Base-by-base conservation (phyloP, 2,329 filamentous ascomycete genomes). In the Teratosphaeria pseudoeucalypti region DNA sequence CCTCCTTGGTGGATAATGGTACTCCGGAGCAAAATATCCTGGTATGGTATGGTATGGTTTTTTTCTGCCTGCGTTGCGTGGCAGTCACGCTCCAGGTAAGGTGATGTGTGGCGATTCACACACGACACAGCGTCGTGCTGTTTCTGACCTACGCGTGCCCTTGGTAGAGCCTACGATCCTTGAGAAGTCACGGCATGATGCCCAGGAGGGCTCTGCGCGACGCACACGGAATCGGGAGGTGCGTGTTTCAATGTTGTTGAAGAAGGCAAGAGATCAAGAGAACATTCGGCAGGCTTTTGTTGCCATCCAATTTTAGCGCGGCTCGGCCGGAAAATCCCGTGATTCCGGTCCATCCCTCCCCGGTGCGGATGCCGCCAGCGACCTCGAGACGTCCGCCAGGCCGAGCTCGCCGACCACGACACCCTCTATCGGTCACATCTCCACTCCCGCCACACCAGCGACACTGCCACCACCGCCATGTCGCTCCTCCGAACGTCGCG, bases 401-500 rank as follows among this genome's bases (percentile, higher is more conserved):
- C 53, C 53, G 34, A 54, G 53, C 53, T 54, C 16, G 9, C 27
- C 26, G 6, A 19, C 29, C 29, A 55, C 53, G 52, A 29, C 26
- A 58, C 39, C 23, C 54, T 55, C 56, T 43, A n/a, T 2, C 61
- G 55, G 12, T 55, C 37, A 58, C 37, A 49, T 56, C 56, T 58
- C 56, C 56, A 37, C 58, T 58, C 57, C 34, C 55, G 16, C 54
- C 58, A 12, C 52, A 39, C 58, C 37, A 54, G 39, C 52, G 54
- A 56, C 37, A 63, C 53, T 57, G 29, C 34, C 6, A 52, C 58
- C 59, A 64, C 23, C 23, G 2, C 54, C 43, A 71, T 71, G 69
- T 68, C 70, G 52, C 64, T 68, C 34, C 62, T 69, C 34, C 69
- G 69, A 56, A 60, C 63, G 10, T 61, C 68, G 7, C 67, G 69